These are phyloP conservation scores for Colletotrichum sp. DNA, from an alignment of 2,329 filamentous ascomycete genomes.

Conservation along the genomic window DNA sequence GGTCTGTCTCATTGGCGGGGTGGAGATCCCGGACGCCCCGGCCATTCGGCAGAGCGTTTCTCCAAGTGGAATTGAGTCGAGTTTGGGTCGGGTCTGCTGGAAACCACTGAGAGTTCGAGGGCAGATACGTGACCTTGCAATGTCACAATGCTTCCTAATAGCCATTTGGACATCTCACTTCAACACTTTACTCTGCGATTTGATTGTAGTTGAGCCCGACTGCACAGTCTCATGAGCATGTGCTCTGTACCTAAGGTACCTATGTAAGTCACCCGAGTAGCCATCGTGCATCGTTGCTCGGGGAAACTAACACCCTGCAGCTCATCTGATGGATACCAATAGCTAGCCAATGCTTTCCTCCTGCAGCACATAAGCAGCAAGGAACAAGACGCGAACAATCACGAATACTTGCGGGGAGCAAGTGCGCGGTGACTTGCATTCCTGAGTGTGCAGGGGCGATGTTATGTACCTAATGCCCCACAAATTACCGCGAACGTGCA, in stretches of 20 bases:
- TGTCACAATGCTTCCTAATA: background rate
- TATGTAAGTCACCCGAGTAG: background rate
- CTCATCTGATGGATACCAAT: background rate
- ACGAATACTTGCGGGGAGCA: background rate
- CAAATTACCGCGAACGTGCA: constrained; percentile 2
- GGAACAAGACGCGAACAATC: background rate
- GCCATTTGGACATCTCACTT: background rate
- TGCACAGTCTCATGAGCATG: background rate
- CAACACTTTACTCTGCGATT: background rate
- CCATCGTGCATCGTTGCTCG: background rate
- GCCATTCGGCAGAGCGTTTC: constrained; percentile 14
- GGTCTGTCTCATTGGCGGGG: background rate
- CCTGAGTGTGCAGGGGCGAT: background rate
- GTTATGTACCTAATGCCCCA: background rate
- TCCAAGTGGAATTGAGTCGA: background rate
- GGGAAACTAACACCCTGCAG: background rate
- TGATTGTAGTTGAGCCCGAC: background rate
- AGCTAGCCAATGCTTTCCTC: background rate
- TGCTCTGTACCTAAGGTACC: background rate
- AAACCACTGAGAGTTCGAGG: background rate
- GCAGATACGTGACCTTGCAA: background rate
- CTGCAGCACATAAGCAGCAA: background rate
- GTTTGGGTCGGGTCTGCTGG: background rate
- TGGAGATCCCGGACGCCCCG: background rate
- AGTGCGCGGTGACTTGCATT: background rate